Conservation (phyloP, 345 rosid species). For the Eucalyptus cladocalyx region DNA sequence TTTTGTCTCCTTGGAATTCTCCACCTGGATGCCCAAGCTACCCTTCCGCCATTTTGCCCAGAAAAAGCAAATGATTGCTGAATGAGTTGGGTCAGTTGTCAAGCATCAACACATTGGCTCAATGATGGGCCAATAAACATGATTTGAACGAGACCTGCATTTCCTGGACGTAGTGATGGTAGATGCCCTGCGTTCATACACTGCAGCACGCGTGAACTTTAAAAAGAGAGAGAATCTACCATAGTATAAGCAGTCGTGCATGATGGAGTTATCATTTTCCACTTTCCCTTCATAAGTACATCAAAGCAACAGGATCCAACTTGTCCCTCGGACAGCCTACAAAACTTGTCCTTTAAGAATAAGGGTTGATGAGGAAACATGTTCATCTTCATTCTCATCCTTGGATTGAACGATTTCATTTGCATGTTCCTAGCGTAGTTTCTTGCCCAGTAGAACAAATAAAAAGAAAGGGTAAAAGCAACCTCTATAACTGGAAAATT, state of each 20-base stretch:
- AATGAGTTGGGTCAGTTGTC: not conserved
- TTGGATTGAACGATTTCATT: not conserved
- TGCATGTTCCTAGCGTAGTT: not conserved
- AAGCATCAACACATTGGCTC: not conserved
- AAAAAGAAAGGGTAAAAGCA: not conserved
- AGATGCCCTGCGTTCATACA: not conserved
- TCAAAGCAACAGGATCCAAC: not conserved
- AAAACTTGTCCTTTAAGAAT: not conserved
- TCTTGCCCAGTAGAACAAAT: not conserved
- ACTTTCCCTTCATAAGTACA: not conserved
- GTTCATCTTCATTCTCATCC: not conserved
- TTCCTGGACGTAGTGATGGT: not conserved
- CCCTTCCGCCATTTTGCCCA: not conserved
- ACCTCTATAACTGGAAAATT: not conserved
- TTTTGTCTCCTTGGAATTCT: not conserved
- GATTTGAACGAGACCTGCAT: not conserved
- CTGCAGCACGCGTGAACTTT: not conserved
- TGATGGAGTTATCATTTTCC: not conserved
- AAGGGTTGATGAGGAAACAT: not conserved
- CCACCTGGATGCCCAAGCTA: not conserved
- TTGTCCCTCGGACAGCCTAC: not conserved
- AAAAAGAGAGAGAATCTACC: not conserved
- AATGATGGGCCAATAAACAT: not conserved
- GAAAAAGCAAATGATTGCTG: not conserved
- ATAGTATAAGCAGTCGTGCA: not conserved